Base-by-base conservation (phyloP, 768 basidiomycete genomes). In the Hortiboletus flavorubellus region DNA sequence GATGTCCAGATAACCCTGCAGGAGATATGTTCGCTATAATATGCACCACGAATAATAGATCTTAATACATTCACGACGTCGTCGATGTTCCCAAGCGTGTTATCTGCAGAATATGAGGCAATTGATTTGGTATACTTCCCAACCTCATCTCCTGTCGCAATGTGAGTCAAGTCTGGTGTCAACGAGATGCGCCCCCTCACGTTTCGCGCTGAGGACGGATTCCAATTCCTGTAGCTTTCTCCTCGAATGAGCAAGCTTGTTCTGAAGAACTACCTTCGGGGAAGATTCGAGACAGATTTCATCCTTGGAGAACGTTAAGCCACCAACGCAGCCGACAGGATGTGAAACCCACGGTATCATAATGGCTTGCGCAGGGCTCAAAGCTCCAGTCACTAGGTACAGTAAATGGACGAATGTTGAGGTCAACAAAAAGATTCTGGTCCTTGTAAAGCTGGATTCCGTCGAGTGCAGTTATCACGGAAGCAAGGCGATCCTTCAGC, bases 201-300 rank as follows among this genome's bases (percentile, higher is more conserved):
- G 78, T 68, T 89, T 89, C 8, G 77, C 61, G n/a, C 77, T 70
- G 7, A 89, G 73, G 14, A 85, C 61, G 5, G 83, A 77, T n/a
- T 62, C 68, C 8, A 89, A 67, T 59, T 92, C 90, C 49, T 74
- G 64, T n/a, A 89, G 65, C 72, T 88, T 91, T 34, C 68, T 73
- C 52, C 81, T 78, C 53, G 80, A 82, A 53, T 77, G 79, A 48
- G 73, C 72, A 26, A 92, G 77, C 59, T 85, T 88, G 67, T 93
- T 93, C 73, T 93, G 91, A 21, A 93, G 74, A 65, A 89, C 83
- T 2, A 90, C 77, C 69, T 89, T 92, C 1, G 91, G 85, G 8
- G 79, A 80, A 21, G 80, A 72, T 35, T 92, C 91, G 12, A 85
- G 68, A 64, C 74, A 85, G 70, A 91, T 80, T 7, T 77, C 80